Conservation (phyloP, 345 rosid species). For the Hibiscus mutabilis region DNA sequence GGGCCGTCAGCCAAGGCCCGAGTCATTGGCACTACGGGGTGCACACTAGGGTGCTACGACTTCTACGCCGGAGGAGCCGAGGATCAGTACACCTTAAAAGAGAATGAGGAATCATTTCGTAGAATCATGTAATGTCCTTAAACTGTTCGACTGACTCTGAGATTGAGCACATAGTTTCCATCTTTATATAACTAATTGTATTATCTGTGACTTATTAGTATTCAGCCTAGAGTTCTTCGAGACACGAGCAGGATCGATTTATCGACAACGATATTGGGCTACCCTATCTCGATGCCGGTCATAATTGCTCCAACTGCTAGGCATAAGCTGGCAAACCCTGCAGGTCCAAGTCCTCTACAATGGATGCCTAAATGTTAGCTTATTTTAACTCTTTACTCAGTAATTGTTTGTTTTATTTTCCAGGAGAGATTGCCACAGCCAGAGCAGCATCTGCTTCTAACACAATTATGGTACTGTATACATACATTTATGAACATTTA, state of each 20-base stretch:
- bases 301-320: slow-evolving; percentile 67
- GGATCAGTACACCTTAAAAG: slow-evolving; percentile 61
- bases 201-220: slow-evolving; percentile 33
- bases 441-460: slow-evolving; percentile 75
- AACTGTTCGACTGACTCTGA: slow-evolving; percentile 7
- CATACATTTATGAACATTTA: not conserved
- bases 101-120: slow-evolving; percentile 56
- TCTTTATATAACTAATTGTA: not conserved
- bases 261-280: slow-evolving; percentile 49
- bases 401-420: slow-evolving; percentile 11
- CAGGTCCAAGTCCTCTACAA: slow-evolving; percentile 36
- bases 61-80: slow-evolving; percentile 71
- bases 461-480: slow-evolving; percentile 61
- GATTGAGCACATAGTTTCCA: not conserved
- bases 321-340: slow-evolving; percentile 66
- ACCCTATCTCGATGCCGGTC: slow-evolving; percentile 53
- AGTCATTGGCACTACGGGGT: no score
- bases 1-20: no score
- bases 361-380: not conserved
- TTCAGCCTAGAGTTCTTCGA: slow-evolving; percentile 67
- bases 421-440: slow-evolving; percentile 89
- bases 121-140: slow-evolving; percentile 44
- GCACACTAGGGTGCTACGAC: slow-evolving; percentile 76
- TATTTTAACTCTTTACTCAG: not conserved
- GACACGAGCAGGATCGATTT: slow-evolving; percentile 53